A percentile compares a stretch with the other conserved stretches of the same genome.
These are phyloP conservation scores for Solanum gandarillasii DNA, from an alignment of 257 asterid genomes.

Conservation along the genomic window DNA sequence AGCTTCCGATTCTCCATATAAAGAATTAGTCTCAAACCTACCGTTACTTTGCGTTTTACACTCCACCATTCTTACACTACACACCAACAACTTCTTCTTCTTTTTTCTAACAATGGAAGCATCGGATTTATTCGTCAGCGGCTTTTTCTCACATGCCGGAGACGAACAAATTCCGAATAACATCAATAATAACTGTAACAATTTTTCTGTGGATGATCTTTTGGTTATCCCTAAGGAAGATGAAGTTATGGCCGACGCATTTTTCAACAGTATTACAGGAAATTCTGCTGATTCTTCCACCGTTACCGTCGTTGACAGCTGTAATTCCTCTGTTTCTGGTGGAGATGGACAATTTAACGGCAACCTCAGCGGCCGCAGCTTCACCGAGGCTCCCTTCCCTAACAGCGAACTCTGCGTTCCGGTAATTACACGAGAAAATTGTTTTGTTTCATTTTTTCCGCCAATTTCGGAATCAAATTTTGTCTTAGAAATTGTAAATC, in stretches of 20 bases:
- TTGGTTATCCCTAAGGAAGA: conserved; percentile 86
- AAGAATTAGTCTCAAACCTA: neutral
- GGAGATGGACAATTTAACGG: conserved; percentile 58
- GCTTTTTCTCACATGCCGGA: conserved; percentile 13
- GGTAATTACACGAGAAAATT: conserved; percentile 24
- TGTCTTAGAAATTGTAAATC: neutral
- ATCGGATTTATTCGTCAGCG: conserved; percentile 19
- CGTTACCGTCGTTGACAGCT: conserved; percentile 71
- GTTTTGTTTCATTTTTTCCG: neutral
- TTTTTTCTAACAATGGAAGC: conserved; percentile 18
- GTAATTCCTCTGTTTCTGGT: conserved; percentile 73
- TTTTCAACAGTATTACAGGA: conserved; percentile 48
- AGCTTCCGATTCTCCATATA: neutral
- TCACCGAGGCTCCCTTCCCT: conserved; percentile 55
- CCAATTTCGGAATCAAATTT: neutral
- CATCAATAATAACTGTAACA: conserved; percentile 7
- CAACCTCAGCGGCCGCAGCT: conserved; percentile 72
- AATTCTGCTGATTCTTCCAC: conserved; percentile 65
- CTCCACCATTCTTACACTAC: neutral
- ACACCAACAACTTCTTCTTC: neutral
- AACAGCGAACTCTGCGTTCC: conserved; percentile 84
- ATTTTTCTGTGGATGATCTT: conserved; percentile 69
- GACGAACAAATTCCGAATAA: neutral
- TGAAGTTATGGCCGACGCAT: conserved; percentile 70
- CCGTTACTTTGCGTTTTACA: conserved; percentile 19